Conservation (phyloP, 2,329 filamentous ascomycete species). For the Alternaria tenuissima region DNA sequence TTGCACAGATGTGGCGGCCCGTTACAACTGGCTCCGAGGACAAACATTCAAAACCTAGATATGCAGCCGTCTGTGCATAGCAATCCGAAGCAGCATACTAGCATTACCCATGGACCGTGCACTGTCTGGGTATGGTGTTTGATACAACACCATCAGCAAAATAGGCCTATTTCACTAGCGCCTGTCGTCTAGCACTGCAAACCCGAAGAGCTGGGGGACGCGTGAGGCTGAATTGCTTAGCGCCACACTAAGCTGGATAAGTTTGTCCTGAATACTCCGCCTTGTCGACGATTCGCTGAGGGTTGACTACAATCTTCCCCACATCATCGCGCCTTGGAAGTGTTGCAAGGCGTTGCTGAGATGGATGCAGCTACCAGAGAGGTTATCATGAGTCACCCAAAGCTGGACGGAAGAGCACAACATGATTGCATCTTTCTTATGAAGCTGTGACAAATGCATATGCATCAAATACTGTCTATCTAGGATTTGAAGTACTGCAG, state of each 20-base stretch:
- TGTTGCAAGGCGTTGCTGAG: background rate
- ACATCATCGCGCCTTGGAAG: background rate
- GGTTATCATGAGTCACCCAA: background rate
- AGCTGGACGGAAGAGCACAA: background rate
- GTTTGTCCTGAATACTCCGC: background rate
- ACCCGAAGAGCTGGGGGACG: conserved; percentile 12
- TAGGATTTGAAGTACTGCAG: no score
- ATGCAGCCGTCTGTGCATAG: background rate
- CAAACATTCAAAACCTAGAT: background rate
- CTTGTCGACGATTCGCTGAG: background rate
- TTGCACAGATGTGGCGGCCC: background rate
- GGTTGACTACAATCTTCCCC: background rate
- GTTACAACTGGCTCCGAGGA: background rate
- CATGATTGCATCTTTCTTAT: no score
- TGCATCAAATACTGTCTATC: no score
- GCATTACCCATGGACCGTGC: background rate
- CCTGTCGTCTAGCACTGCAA: conserved; percentile 7
- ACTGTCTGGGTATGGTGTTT: background rate
- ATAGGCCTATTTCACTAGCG: conserved; percentile 19
- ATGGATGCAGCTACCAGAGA: background rate
- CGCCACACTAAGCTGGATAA: background rate
- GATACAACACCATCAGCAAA: conserved; percentile 17
- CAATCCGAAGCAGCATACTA: background rate
- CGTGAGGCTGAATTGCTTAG: conserved; percentile 19
- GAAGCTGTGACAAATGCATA: no score